Conservation (phyloP, 495 filamentous ascomycete genomes). For the Penicillium simplicissimum region DNA sequence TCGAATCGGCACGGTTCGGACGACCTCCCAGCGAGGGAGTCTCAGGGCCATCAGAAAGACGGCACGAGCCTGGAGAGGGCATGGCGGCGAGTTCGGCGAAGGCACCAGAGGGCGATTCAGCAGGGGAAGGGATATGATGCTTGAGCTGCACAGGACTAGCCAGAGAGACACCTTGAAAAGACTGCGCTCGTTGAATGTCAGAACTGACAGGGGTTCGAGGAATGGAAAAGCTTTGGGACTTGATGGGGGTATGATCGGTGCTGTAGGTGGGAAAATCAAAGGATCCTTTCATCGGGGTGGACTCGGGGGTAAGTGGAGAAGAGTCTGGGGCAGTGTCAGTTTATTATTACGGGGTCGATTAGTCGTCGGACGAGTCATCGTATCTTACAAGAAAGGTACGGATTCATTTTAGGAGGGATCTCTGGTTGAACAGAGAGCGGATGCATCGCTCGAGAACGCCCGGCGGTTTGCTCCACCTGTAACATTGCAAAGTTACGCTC, state of each 20-base stretch:
- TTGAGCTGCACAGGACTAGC: slow-evolving; percentile 37
- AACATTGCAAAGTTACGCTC: slow-evolving; percentile 15
- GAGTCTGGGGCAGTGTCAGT: slow-evolving; percentile 30
- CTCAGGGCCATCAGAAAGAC: slow-evolving; percentile 28
- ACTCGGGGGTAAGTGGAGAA: slow-evolving; percentile 50
- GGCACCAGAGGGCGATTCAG: slow-evolving; percentile 46
- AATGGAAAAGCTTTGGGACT: slow-evolving; percentile 37
- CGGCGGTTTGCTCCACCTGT: slow-evolving; percentile 21
- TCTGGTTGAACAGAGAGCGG: slow-evolving; percentile 45
- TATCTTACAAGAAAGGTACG: slow-evolving; percentile 43
- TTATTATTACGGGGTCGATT: background rate
- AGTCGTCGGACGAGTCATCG: background rate
- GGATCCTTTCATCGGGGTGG: slow-evolving; percentile 48
- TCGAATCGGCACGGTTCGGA: slow-evolving; percentile 9
- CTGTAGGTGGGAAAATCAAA: slow-evolving; percentile 42
- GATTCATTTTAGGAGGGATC: slow-evolving; percentile 47
- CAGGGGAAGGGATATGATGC: slow-evolving; percentile 51
- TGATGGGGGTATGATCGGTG: slow-evolving; percentile 36
- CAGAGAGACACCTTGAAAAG: slow-evolving; percentile 45
- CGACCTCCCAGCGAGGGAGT: slow-evolving; percentile 27
- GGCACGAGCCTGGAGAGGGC: slow-evolving; percentile 36
- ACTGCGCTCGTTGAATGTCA: slow-evolving; percentile 51
- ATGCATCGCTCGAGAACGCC: slow-evolving; percentile 31
- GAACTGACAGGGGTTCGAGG: slow-evolving; percentile 37
- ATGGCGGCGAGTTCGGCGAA: slow-evolving; percentile 51